phyloP scores from a whole-genome alignment of 2,329 filamentous ascomycete genomes.

The Mollisiaceae sp. region DNA sequence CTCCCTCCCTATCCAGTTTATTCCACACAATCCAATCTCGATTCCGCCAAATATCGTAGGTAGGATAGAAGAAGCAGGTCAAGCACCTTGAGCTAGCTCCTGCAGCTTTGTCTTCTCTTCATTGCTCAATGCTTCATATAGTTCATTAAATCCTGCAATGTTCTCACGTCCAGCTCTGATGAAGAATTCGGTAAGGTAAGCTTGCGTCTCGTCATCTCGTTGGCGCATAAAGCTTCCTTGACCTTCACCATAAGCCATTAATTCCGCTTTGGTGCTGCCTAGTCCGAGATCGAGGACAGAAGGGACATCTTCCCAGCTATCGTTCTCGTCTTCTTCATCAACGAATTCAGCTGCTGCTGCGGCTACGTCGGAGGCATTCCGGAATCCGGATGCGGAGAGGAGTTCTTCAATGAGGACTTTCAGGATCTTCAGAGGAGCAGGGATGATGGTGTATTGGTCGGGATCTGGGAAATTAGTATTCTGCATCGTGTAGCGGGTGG shows the following conservation, averaged over 20 bases:
- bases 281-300: conserved; percentile 78
- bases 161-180: conserved; percentile 46
- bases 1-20: background rate
- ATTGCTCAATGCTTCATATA: conserved; percentile 44
- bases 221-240: conserved; percentile 61
- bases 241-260: conserved; percentile 77
- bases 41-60: background rate
- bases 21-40: background rate
- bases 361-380: conserved; percentile 60
- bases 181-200: conserved; percentile 85
- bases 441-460: conserved; percentile 85
- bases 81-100: conserved; percentile 41
- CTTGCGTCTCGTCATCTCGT: conserved; percentile 89
- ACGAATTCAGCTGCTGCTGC: conserved; percentile 63
- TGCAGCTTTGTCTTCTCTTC: conserved; percentile 55
- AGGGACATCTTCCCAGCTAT: conserved; percentile 88
- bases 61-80: background rate
- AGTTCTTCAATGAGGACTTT: conserved; percentile 96
- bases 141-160: conserved; percentile 45
- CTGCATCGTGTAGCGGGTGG: conserved; percentile 19
- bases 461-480: conserved; percentile 63
- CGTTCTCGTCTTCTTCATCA: conserved; percentile 74
- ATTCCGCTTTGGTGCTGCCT: conserved; percentile 70
- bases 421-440: conserved; percentile 90
- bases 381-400: conserved; percentile 74